Evolutionary conservation across 176 grass and related monocot genomes (phyloP).

Genomic region (Aegilops umbellulata): DNA sequence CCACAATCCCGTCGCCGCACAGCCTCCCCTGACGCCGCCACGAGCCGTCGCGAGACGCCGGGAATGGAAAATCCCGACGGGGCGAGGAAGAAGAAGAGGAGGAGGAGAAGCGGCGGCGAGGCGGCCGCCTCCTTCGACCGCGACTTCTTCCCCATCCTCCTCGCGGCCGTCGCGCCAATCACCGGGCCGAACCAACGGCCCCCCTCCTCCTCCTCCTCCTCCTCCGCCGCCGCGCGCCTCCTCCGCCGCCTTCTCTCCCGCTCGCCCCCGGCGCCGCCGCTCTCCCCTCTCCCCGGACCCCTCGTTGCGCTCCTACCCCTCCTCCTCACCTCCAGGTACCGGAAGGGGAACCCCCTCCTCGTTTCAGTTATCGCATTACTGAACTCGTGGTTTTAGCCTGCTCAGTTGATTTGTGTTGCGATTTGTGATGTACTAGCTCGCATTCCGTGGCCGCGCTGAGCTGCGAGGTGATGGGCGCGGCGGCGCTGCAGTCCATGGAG

Average conservation of each 20-base stretch:
- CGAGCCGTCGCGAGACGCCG: slow-evolving; percentile 1
- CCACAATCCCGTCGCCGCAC: background rate
- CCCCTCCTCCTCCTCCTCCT: background rate
- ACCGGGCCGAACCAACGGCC: background rate
- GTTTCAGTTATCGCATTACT: no score
- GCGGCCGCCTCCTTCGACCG: slow-evolving; percentile 27
- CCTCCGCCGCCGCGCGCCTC: slow-evolving; percentile 2
- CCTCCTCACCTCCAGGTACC: slow-evolving; percentile 43
- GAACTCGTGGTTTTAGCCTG: background rate
- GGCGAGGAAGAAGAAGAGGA: slow-evolving; percentile 37
- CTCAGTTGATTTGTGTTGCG: no score
- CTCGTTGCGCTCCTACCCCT: slow-evolving; percentile 40
- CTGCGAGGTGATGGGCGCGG: slow-evolving; percentile 50
- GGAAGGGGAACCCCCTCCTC: background rate
- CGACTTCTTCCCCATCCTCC: slow-evolving; percentile 32
- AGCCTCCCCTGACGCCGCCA: background rate
- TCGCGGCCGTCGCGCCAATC: slow-evolving; percentile 18
- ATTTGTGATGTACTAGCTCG: slow-evolving; percentile 32
- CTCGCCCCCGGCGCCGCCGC: background rate
- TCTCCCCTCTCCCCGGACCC: slow-evolving; percentile 16
- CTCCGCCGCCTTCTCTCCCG: slow-evolving; percentile 32
- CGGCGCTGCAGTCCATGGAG: slow-evolving; percentile 53
- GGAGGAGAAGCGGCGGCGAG: slow-evolving; percentile 3
- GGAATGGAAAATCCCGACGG: background rate
- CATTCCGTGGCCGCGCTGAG: slow-evolving; percentile 43